Evolutionary conservation across 1,284 basidiomycete genomes (phyloP), one percentile per base, ranked within the genome.

Genomic region (Thelephora terrestris): DNA sequence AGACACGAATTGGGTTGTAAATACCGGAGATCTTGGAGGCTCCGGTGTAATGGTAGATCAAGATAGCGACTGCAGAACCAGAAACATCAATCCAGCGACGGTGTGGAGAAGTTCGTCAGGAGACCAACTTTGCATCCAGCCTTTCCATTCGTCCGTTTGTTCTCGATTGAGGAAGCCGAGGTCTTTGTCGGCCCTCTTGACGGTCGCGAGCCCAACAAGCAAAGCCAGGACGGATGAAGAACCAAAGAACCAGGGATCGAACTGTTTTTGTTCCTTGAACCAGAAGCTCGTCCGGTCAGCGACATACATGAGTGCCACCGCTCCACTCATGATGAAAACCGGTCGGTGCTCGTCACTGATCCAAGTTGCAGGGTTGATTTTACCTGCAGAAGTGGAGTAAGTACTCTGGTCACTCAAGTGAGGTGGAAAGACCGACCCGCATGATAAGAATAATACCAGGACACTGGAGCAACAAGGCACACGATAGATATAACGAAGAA

Each of bases 111-210:
- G 49, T 20, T 40, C 50, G 24, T 29, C 7, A 34, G 55, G 42
- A 50, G 1, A 69, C 82, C 50, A 60, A 90, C 88, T 74, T 69
- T 94, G 91, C 91, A 95, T 95, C 91, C 91, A 94, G 1, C 91
- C 91, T 64, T 94, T 94, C 89, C 89, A 92, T 65, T 95, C 91
- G 58, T 95, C 90, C 0, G 90, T 93, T 64, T 94, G 89, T 47
- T 92, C 88, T 47, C 91, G 74, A 58, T 91, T 93, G 55, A 94
- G 68, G 64, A 92, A 89, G 0, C 91, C 91, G 44, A 86, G 66
- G 61, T 94, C 90, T 57, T 86, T 89, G 55, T 87, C 85, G 21
- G 71, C 75, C 20, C 76, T 77, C 59, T 79, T 81, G 51, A 87
- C 66, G 0, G 83, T 88, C 7, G 64, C 65, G 35, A 91, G 58